These are phyloP conservation scores for Mycena alexandri DNA, from an alignment of 768 basidiomycete species.

Conservation along the genomic window DNA sequence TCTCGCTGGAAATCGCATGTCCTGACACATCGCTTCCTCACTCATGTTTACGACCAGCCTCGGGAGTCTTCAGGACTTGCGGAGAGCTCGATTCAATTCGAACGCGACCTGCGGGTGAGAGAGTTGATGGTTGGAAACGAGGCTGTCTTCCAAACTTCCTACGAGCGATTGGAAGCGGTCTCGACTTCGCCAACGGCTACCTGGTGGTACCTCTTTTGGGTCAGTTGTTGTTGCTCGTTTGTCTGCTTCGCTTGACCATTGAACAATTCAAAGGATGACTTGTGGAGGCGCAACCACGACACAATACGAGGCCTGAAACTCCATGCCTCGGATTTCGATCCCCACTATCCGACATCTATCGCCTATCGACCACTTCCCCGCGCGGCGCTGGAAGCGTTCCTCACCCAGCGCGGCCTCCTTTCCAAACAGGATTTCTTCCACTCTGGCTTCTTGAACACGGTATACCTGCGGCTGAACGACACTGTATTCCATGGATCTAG, in stretches of 20 bases:
- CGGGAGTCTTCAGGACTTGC: conserved; percentile 58
- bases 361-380: conserved; percentile 80
- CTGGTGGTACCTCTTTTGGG: conserved; percentile 90
- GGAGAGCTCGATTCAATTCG: conserved; percentile 59
- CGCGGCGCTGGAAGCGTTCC: conserved; percentile 71
- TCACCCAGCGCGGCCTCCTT: conserved; percentile 70
- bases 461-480: conserved; percentile 80
- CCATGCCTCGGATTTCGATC: conserved; percentile 74
- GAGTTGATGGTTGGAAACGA: conserved; percentile 61
- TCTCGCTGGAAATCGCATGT: conserved; percentile 64
- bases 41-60: conserved; percentile 70
- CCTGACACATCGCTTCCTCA: conserved; percentile 74
- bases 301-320: conserved; percentile 63
- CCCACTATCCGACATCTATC: conserved; percentile 77
- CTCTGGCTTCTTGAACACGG: conserved; percentile 76
- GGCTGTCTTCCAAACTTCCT: conserved; percentile 60
- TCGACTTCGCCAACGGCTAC: conserved; percentile 61
- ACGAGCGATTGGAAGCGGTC: conserved; percentile 66
- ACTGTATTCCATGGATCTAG: conserved; percentile 68
- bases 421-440: conserved; percentile 68
- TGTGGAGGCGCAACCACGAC: conserved; percentile 78
- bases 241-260: conserved; percentile 19
- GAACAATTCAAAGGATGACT: conserved; percentile 76
- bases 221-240: conserved; percentile 46
- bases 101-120: conserved; percentile 69